These are phyloP conservation scores for Alnus rubra DNA, from an alignment of 306 rosid species.

Conservation along the genomic window DNA sequence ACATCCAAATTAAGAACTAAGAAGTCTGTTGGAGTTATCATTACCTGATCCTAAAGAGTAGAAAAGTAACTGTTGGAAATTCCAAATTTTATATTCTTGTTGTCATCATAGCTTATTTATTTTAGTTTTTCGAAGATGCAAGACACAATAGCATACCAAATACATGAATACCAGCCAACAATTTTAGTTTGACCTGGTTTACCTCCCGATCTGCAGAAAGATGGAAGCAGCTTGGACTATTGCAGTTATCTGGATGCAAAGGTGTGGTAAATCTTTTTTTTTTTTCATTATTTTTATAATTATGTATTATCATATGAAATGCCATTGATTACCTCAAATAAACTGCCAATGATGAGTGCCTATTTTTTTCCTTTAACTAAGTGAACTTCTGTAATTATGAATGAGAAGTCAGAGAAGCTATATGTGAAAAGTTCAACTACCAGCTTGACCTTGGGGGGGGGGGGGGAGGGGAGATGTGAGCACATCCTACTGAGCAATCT, in stretches of 20 bases:
- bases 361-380: neutral
- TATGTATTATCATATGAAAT: neutral
- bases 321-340: neutral
- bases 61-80: neutral
- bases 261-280: conserved; percentile 41
- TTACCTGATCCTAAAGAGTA: neutral
- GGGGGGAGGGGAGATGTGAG: too few species aligned
- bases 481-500: too few species aligned
- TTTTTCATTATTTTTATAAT: neutral
- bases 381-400: neutral
- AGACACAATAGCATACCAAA: neutral
- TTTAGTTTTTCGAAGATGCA: conserved; percentile 6
- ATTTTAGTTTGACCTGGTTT: conserved; percentile 12
- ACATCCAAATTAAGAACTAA: neutral
- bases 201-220: conserved; percentile 58
- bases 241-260: conserved; percentile 78
- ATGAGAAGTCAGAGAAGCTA: neutral
- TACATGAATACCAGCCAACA: neutral
- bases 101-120: conserved; percentile 18
- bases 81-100: neutral
- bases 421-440: too few species aligned
- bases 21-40: neutral
- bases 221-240: conserved; percentile 78
- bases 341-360: neutral
- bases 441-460: too few species aligned